Percentiles rank a stretch among this genome's conserved stretches.
Evolutionary conservation across 495 filamentous ascomycete species (phyloP).

Genomic region (Chaetomidium leptoderma): DNA sequence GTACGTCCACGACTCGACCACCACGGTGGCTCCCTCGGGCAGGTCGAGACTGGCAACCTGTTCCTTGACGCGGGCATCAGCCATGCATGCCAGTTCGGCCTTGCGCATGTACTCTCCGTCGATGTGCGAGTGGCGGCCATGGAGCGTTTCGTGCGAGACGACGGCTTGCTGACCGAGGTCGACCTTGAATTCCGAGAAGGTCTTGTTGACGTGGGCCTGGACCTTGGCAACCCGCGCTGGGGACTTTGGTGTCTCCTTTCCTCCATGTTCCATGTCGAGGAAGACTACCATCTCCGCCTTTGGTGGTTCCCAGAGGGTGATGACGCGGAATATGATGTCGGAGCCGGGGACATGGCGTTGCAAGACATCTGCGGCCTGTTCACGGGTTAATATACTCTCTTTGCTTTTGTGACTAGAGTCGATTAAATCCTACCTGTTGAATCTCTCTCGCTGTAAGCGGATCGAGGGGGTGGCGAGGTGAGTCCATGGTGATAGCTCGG

Average conservation of each 20-base stretch:
- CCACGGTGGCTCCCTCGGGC: constrained; percentile 55
- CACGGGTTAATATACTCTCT: background rate
- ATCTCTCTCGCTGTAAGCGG: constrained; percentile 7
- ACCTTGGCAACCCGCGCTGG: constrained; percentile 55
- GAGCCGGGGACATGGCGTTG: constrained; percentile 34
- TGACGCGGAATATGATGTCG: constrained; percentile 53
- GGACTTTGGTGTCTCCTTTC: constrained; percentile 20
- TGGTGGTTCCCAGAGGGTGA: constrained; percentile 59
- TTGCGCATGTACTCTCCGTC: constrained; percentile 55
- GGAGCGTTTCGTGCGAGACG: constrained; percentile 6
- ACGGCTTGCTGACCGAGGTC: constrained; percentile 45
- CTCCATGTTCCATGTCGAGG: constrained; percentile 18
- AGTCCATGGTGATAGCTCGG: background rate
- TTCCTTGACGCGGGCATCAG: constrained; percentile 52
- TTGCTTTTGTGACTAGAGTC: background rate
- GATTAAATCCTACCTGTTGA: constrained; percentile 7
- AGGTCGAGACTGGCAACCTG: constrained; percentile 57
- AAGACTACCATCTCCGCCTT: constrained; percentile 53
- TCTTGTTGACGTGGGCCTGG: constrained; percentile 48
- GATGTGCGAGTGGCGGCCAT: constrained; percentile 43
- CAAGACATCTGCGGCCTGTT: constrained; percentile 47
- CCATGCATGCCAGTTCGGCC: constrained; percentile 53
- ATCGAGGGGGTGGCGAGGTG: constrained; percentile 6
- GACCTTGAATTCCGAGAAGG: constrained; percentile 49
- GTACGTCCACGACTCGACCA: constrained; percentile 67